Evolutionary conservation across 1,284 basidiomycete genomes (phyloP), one percentile per base, ranked within the genome.

Genomic region (Schizophyllum commune): DNA sequence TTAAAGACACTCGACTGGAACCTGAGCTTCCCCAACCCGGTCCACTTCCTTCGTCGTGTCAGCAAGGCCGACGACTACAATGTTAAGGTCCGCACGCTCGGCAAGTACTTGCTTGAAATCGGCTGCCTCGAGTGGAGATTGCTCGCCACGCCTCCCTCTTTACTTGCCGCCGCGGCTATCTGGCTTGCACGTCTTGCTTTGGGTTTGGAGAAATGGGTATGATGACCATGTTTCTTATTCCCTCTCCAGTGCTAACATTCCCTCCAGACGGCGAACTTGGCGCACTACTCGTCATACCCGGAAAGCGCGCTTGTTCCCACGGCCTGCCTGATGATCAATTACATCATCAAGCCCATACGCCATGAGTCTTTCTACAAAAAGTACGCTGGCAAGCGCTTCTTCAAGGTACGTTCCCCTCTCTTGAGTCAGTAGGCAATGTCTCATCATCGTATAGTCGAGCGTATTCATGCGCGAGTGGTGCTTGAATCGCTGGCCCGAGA

Each of bases 21-120:
- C 72, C 72, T 97, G 63, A 88, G 86, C 65, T 94, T 89, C 72
- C 92, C 95, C 51, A 95, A 93, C 69, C 94, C 94, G 1, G 90
- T 97, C 75, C 89, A 94, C 71, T 98, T 93, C 79, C 79, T 97
- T 57, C 81, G 94, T 52, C 81, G 92, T 60, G 86, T 93, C 64
- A 92, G 90, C 73, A 96, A 96, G 75, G 94, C 94, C 9, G 94
- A 97, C 69, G 87, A 90, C 64, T 95, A 94, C 72, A 92, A 96
- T 69, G 85, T 93, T 59, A 86, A 92, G 71, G 88, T 86, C 5
- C 79, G 93, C 64, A 95, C 93, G 0, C 81, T 96, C 9, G 92
- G 89, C 62, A 97, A 96, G 74, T 95, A 90, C 74, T 79, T 94
- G 59, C 79, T 95, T 70, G 94, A 96, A 77, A 89, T 95, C 59